Evolutionary conservation across 2,329 filamentous ascomycete species (phyloP).

Genomic region (Aspergillus fijiensis): DNA sequence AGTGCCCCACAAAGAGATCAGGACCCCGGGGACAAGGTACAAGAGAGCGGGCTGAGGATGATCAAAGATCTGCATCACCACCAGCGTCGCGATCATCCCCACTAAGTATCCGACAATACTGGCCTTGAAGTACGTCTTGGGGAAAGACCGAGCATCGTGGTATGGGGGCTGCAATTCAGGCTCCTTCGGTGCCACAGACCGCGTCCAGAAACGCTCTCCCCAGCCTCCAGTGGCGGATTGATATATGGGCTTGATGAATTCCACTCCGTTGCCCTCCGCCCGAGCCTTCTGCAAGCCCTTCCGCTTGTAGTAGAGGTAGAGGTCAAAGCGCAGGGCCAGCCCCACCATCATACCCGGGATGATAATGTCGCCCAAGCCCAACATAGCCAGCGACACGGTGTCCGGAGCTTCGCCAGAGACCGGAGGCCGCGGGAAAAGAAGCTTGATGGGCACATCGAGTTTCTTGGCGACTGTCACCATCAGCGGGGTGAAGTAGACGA

Average conservation of each 20-base stretch:
- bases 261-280: slow-evolving; percentile 21
- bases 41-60: slow-evolving; percentile 87
- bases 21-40: slow-evolving; percentile 85
- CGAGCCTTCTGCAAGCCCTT: slow-evolving; percentile 53
- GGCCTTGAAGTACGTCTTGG: slow-evolving; percentile 82
- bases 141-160: slow-evolving; percentile 56
- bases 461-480: slow-evolving; percentile 72
- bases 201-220: slow-evolving; percentile 81
- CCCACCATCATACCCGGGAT: slow-evolving; percentile 88
- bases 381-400: slow-evolving; percentile 62
- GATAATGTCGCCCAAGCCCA: slow-evolving; percentile 92
- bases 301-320: slow-evolving; percentile 76
- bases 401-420: slow-evolving; percentile 46
- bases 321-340: slow-evolving; percentile 84
- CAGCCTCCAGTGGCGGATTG: slow-evolving; percentile 67
- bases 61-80: slow-evolving; percentile 72
- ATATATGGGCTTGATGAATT: slow-evolving; percentile 37
- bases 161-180: slow-evolving; percentile 36
- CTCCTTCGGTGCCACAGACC: slow-evolving; percentile 26
- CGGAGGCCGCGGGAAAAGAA: slow-evolving; percentile 72
- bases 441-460: slow-evolving; percentile 88
- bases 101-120: slow-evolving; percentile 72
- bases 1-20: slow-evolving; percentile 72
- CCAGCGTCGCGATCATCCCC: slow-evolving; percentile 74
- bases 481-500: slow-evolving; percentile 55